Conservation (phyloP, 2,329 filamentous ascomycete genomes). For the Colletotrichum brevisporum region DNA sequence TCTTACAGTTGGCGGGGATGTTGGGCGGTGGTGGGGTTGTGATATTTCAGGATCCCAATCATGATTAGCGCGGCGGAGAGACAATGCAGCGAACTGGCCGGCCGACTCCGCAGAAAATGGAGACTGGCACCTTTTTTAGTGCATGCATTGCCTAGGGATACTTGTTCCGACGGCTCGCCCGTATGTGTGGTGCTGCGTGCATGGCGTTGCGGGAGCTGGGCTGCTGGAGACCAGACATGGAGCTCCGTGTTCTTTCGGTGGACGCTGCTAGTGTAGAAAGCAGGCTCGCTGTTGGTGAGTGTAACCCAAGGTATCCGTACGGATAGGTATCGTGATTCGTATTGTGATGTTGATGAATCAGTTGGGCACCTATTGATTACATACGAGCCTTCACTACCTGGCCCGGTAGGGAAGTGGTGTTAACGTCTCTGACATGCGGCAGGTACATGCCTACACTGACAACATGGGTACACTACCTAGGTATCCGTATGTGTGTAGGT, state of each 20-base stretch:
- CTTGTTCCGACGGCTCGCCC: slow-evolving; percentile 15
- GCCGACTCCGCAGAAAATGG: slow-evolving; percentile 32
- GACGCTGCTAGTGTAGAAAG: no score
- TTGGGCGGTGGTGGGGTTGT: slow-evolving; percentile 35
- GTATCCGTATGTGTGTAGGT: neutral
- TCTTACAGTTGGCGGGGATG: slow-evolving; percentile 34
- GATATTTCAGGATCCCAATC: slow-evolving; percentile 37
- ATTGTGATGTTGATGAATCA: neutral
- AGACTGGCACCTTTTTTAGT: slow-evolving; percentile 33
- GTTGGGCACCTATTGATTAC: neutral
- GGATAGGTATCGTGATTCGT: no score
- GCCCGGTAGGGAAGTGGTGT: neutral
- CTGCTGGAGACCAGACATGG: slow-evolving; percentile 9
- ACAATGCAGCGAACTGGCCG: slow-evolving; percentile 25
- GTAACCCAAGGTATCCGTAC: no score
- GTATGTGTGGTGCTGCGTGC: neutral
- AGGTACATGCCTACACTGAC: slow-evolving; percentile 2
- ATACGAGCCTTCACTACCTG: neutral
- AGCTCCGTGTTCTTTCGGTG: slow-evolving; percentile 4
- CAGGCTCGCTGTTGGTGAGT: no score
- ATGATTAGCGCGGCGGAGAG: slow-evolving; percentile 27
- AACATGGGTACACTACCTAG: no score
- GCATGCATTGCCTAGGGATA: slow-evolving; percentile 16
- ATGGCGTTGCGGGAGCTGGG: slow-evolving; percentile 9
- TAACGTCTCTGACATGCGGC: slow-evolving; percentile 11